These are phyloP conservation scores for Zymoseptoria crescenta DNA, from an alignment of 2,329 filamentous ascomycete species.

Conservation along the genomic window DNA sequence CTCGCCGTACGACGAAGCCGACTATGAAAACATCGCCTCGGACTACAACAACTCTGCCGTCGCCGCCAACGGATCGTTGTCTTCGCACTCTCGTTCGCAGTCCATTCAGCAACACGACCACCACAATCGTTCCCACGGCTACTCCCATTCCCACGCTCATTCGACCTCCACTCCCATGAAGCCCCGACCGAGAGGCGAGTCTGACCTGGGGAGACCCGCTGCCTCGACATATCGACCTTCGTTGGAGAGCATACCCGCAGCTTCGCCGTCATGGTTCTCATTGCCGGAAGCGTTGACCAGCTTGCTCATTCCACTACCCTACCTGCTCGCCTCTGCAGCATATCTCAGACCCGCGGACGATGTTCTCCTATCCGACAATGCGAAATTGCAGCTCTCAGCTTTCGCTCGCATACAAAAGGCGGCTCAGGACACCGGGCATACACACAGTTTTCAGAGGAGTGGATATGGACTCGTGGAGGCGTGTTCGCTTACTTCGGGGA, in stretches of 20 bases:
- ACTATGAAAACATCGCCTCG: slow-evolving; percentile 11
- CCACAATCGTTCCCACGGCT: slow-evolving; percentile 19
- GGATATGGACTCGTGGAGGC: slow-evolving; percentile 34
- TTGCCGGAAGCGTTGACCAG: slow-evolving; percentile 44
- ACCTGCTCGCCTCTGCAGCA: slow-evolving; percentile 40
- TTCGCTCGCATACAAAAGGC: slow-evolving; percentile 12
- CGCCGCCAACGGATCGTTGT: slow-evolving; percentile 18
- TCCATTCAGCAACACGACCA: slow-evolving; percentile 5
- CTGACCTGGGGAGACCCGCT: slow-evolving; percentile 36
- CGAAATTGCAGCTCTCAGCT: slow-evolving; percentile 22
- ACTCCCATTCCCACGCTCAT: slow-evolving; percentile 12
- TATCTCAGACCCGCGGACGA: slow-evolving; percentile 30
- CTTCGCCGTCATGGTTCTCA: slow-evolving; percentile 23
- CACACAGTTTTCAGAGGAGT: slow-evolving; percentile 7
- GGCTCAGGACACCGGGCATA: not conserved
- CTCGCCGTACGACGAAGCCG: slow-evolving; percentile 13
- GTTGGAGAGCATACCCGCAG: slow-evolving; percentile 13
- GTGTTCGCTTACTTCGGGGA: slow-evolving; percentile 40
- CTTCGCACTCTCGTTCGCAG: too few relatives aligned
- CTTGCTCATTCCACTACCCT: slow-evolving; percentile 43
- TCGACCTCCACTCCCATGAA: slow-evolving; percentile 24
- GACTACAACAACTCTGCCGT: slow-evolving; percentile 18
- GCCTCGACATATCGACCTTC: slow-evolving; percentile 14
- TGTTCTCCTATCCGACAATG: slow-evolving; percentile 26
- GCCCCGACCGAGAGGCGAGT: slow-evolving; percentile 37